These are phyloP conservation scores for Penicillium frequentans DNA, from an alignment of 2,329 filamentous ascomycete species.

Conservation along the genomic window DNA sequence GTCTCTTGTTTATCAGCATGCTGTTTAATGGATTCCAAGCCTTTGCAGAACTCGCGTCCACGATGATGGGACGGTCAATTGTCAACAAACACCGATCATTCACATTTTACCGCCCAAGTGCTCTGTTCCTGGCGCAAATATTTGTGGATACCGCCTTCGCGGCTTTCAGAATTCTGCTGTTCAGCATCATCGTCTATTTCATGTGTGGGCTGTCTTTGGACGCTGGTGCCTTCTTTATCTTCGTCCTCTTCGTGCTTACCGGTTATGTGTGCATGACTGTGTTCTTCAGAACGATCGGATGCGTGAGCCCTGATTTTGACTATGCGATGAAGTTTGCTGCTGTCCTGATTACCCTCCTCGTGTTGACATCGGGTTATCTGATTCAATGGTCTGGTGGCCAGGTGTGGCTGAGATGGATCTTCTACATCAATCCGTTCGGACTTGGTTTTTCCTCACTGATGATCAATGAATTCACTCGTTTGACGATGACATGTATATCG, in stretches of 20 bases:
- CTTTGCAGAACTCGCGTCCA: conserved; percentile 72
- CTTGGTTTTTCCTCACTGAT: conserved; percentile 76
- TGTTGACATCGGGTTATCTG: conserved; percentile 78
- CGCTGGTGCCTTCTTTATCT: conserved; percentile 76
- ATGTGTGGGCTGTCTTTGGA: conserved; percentile 69
- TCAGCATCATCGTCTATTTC: conserved; percentile 76
- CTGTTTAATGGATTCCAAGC: conserved; percentile 88
- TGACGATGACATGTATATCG: conserved; percentile 67
- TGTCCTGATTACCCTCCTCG: conserved; percentile 76
- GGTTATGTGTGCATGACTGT: conserved; percentile 73
- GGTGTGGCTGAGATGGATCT: conserved; percentile 78
- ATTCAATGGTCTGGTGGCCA: conserved; percentile 76
- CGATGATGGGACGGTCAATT: conserved; percentile 74
- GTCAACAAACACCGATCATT: conserved; percentile 84
- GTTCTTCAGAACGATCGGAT: conserved; percentile 74
- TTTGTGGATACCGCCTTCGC: conserved; percentile 74
- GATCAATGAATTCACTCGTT: conserved; percentile 78
- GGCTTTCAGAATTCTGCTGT: conserved; percentile 68
- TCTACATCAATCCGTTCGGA: conserved; percentile 73
- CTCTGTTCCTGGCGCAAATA: conserved; percentile 81
- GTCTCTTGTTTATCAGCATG: conserved; percentile 75
- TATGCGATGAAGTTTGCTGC: conserved; percentile 82
- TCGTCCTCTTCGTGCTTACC: conserved; percentile 68
- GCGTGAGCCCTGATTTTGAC: conserved; percentile 76
- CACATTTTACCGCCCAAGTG: conserved; percentile 78